Evolutionary conservation across 805 yeast genomes (phyloP).

Genomic region (Suhomyces pyralidae): DNA sequence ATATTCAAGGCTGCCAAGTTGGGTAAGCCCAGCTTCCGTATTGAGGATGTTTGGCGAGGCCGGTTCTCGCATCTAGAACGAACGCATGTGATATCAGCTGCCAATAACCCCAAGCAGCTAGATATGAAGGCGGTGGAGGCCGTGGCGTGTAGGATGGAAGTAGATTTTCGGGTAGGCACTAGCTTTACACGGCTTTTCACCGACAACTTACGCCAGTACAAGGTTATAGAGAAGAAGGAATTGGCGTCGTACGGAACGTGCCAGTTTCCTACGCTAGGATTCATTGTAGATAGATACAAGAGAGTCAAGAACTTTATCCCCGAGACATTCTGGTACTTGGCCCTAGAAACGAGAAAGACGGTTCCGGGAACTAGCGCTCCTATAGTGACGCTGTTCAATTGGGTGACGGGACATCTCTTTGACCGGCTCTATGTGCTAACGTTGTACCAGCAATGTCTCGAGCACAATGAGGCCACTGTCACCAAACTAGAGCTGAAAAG

Average conservation of each 20-base stretch:
- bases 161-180: constrained; percentile 86
- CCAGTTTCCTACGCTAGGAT: constrained; percentile 96
- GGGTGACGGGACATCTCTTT: constrained; percentile 72
- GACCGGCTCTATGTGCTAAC: constrained; percentile 65
- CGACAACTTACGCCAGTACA: constrained; percentile 39
- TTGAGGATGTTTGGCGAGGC: constrained; percentile 61
- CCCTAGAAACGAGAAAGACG: constrained; percentile 38
- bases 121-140: constrained; percentile 76
- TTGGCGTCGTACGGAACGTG: constrained; percentile 84
- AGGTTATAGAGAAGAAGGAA: constrained; percentile 32
- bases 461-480: constrained; percentile 49
- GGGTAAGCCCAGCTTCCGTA: constrained; percentile 46
- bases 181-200: constrained; percentile 84
- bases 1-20: constrained; percentile 66
- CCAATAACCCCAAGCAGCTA: constrained; percentile 58
- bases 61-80: constrained; percentile 84
- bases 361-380: constrained; percentile 8
- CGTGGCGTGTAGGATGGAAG: constrained; percentile 78
- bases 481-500: constrained; percentile 54
- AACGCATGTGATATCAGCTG: constrained; percentile 71
- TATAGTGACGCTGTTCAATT: constrained; percentile 44
- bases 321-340: constrained; percentile 79
- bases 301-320: constrained; percentile 68
- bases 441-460: constrained; percentile 66
- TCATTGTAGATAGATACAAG: constrained; percentile 87